Evolutionary conservation across 2,329 filamentous ascomycete species (phyloP).

Genomic region (Helicocarpus griseus): DNA sequence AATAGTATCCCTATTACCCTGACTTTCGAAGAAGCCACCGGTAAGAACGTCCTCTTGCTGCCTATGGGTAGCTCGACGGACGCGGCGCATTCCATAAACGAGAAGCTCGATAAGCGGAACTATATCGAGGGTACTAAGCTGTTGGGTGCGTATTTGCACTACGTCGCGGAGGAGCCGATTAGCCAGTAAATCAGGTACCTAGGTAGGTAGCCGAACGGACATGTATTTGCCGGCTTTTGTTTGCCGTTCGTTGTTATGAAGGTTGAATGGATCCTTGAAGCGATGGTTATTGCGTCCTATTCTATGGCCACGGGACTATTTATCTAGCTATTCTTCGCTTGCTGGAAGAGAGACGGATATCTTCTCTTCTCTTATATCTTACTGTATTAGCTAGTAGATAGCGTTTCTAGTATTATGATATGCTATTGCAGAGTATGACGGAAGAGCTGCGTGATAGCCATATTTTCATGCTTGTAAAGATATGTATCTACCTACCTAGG

Average conservation of each 20-base stretch:
- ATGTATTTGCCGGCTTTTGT: too few relatives aligned
- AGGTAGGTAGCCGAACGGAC: too few relatives aligned
- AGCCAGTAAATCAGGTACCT: conserved; percentile 3
- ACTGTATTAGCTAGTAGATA: not conserved
- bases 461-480: not conserved
- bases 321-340: too few relatives aligned
- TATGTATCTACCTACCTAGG: too few relatives aligned
- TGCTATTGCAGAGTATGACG: not conserved
- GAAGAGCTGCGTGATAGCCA: not conserved
- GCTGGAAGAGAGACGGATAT: too few relatives aligned
- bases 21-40: conserved; percentile 93
- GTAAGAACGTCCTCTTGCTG: conserved; percentile 91
- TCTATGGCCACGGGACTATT: too few relatives aligned
- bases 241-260: too few relatives aligned
- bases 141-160: conserved; percentile 88
- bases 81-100: conserved; percentile 94
- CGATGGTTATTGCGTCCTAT: too few relatives aligned
- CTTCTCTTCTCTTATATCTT: too few relatives aligned
- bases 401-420: not conserved
- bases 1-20: conserved; percentile 89
- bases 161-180: conserved; percentile 81
- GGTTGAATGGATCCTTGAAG: too few relatives aligned
- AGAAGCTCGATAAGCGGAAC: conserved; percentile 94
- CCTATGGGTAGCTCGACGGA: conserved; percentile 98
- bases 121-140: conserved; percentile 98